These are phyloP conservation scores for Coemansia sp. DNA, from an alignment of 192 early-diverging fungal species.

Conservation along the genomic window DNA sequence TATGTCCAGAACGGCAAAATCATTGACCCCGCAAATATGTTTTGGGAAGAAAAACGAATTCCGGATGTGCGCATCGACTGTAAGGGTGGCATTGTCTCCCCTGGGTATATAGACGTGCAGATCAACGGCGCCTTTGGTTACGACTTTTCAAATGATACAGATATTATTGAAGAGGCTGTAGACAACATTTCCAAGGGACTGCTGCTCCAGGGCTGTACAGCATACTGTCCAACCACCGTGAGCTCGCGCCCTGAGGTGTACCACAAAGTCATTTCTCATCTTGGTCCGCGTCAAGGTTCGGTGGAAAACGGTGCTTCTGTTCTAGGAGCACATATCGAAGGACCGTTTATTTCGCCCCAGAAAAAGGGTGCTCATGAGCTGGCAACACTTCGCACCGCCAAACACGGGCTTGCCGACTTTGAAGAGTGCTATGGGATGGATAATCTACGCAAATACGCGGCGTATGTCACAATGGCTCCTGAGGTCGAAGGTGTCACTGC, in stretches of 20 bases:
- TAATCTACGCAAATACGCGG: constrained; percentile 57
- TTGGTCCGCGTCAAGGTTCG: constrained; percentile 66
- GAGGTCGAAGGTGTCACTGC: constrained; percentile 75
- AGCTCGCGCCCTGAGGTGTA: constrained; percentile 74
- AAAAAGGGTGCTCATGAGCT: constrained; percentile 79
- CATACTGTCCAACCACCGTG: constrained; percentile 81
- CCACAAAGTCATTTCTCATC: constrained; percentile 59
- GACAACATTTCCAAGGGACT: constrained; percentile 71
- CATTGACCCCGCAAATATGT: constrained; percentile 70
- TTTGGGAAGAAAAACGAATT: constrained; percentile 65
- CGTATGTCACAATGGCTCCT: constrained; percentile 77
- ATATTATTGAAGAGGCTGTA: constrained; percentile 63
- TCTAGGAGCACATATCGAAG: constrained; percentile 71
- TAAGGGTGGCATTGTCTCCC: constrained; percentile 68
- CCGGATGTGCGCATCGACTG: constrained; percentile 74
- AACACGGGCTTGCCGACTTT: constrained; percentile 66
- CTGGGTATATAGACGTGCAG: constrained; percentile 81
- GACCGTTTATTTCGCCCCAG: constrained; percentile 69
- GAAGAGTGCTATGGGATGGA: constrained; percentile 72
- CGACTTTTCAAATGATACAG: constrained; percentile 70
- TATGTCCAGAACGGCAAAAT: constrained; percentile 80
- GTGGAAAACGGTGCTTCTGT: constrained; percentile 66
- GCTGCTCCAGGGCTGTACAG: constrained; percentile 76
- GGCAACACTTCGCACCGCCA: constrained; percentile 59
- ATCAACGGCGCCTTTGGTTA: constrained; percentile 83